Base-by-base conservation (phyloP, 1,139 yeast species). In the Suhomyces yuchorum region DNA sequence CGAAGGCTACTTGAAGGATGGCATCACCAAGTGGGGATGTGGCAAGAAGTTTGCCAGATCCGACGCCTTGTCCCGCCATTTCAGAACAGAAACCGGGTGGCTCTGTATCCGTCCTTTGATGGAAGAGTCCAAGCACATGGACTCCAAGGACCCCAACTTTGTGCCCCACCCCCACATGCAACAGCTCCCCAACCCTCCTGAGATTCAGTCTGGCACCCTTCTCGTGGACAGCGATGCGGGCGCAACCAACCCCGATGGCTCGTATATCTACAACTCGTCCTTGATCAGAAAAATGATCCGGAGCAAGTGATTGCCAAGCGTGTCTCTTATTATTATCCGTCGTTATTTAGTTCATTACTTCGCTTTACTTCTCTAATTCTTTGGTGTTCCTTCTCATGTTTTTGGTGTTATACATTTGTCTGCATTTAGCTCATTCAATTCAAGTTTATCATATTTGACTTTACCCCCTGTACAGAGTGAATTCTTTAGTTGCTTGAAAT, bases 21-120 rank as follows among this genome's bases (percentile, higher is more conserved):
- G 82, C 0, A 61, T 58, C 15, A 77, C 82, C 1, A 67, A 63
- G 53, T 81, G 85, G 85, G 85, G 85, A 1, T 81, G 85, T 61
- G 81, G 82, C 24, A 78, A 78, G 63, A 71, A 71, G 51, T 81
- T 81, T 63, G 84, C 84, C 7, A 61, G 85, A 37, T 74, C 80
- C 24, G 85, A 81, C 58, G 85, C 85, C 0, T 67, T 81, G 44
- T 74, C 81, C 6, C 70, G 85, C 52, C 85, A 81, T 58, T 80
- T 80, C 55, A 67, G 82, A 47, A 80, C 85, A 2, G 85, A 80
- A 49, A 75, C 82, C 1, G 85, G 85, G 2, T 78, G 83, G 80
- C 57, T 73, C 9, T 81, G 85, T 57, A 77, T 81, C 47, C 68
- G 73, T 51, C 83, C 84, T 2, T 65, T 80, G 51, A 78, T 80